Percentiles rank a stretch among this genome's conserved stretches.
Conservation (phyloP, 441 rosid species). For the Gossypium schwendimanii region DNA sequence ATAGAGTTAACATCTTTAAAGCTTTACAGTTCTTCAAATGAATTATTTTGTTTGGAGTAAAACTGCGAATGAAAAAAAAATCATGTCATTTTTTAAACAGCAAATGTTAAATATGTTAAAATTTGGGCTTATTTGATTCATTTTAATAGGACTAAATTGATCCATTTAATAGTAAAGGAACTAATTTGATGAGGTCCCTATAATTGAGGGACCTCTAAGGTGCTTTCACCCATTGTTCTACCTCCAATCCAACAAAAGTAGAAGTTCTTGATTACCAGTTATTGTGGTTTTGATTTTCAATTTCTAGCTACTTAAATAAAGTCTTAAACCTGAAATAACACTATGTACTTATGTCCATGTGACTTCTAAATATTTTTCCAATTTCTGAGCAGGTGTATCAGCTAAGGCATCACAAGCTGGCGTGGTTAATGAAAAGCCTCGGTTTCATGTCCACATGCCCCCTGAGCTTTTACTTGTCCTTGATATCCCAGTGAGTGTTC, state of each 20-base stretch:
- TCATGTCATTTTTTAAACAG: too few relatives aligned
- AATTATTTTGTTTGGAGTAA: too few relatives aligned
- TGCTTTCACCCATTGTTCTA: neutral
- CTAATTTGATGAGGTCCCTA: too few relatives aligned
- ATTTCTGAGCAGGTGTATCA: conserved; percentile 31
- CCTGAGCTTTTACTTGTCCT: conserved; percentile 74
- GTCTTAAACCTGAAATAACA: neutral
- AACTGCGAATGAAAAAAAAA: too few relatives aligned
- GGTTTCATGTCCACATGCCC: conserved; percentile 58
- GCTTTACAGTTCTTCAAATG: too few relatives aligned
- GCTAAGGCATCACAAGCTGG: conserved; percentile 29
- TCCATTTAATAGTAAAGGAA: too few relatives aligned
- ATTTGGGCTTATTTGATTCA: too few relatives aligned
- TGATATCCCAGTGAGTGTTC: conserved; percentile 38
- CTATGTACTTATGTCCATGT: neutral
- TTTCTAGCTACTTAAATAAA: neutral
- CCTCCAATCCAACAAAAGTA: neutral
- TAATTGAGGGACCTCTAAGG: too few relatives aligned
- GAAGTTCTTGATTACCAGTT: neutral
- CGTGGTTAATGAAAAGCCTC: conserved; percentile 33
- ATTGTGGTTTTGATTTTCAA: neutral
- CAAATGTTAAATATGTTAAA: too few relatives aligned
- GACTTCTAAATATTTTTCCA: conserved; percentile 17
- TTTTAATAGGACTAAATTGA: too few relatives aligned
- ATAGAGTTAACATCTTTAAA: too few relatives aligned